phyloP scores from a whole-genome alignment of 345 rosid genomes.

The Ceriops tagal region DNA sequence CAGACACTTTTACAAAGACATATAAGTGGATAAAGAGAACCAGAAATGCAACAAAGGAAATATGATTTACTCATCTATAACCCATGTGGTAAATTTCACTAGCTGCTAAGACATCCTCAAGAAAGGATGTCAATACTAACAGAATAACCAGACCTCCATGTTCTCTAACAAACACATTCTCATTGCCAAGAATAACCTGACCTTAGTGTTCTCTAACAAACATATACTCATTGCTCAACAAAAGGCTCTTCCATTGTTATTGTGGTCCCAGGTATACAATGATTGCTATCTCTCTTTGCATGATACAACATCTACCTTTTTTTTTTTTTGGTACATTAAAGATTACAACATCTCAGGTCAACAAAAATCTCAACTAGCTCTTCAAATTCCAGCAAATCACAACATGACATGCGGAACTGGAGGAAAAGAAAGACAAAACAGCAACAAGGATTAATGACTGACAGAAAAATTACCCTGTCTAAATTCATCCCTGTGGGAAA shows the following conservation, averaged over 20 bases:
- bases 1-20: background rate
- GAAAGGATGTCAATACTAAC: no score
- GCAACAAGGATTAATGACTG: background rate
- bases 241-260: no score
- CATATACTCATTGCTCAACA: no score
- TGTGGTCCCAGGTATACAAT: no score
- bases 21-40: background rate
- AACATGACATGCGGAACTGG: no score
- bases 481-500: conserved; percentile 67
- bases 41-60: background rate
- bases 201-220: no score
- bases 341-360: background rate
- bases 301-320: no score
- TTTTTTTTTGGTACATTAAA: background rate
- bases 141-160: no score
- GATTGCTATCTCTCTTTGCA: no score
- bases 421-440: background rate
- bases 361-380: background rate
- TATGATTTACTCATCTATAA: background rate
- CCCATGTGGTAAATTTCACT: background rate
- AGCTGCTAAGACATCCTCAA: background rate
- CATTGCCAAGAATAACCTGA: no score
- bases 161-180: no score
- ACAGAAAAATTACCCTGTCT: conserved; percentile 52
- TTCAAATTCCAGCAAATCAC: background rate